phyloP scores from a whole-genome alignment of 2,329 filamentous ascomycete species.

The Colletotrichum chlorophyti region DNA sequence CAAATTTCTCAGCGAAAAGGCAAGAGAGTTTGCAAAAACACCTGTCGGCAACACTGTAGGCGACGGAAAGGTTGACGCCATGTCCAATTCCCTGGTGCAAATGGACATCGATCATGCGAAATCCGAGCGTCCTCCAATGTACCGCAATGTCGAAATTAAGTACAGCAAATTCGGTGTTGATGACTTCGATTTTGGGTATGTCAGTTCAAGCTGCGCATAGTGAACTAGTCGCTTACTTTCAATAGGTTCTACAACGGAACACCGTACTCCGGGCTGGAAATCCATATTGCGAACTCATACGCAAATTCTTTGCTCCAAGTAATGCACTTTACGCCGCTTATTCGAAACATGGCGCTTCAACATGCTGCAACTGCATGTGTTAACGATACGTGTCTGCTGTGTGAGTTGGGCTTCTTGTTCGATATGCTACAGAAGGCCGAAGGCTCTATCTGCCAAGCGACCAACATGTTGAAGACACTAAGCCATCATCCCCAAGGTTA shows the following conservation, averaged over 20 bases:
- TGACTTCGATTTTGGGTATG: constrained; percentile 94
- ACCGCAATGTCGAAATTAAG: constrained; percentile 95
- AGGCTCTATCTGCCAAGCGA: constrained; percentile 93
- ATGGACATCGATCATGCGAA: constrained; percentile 76
- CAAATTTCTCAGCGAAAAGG: constrained; percentile 94
- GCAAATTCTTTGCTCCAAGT: constrained; percentile 92
- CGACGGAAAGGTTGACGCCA: constrained; percentile 59
- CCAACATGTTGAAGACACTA: constrained; percentile 90
- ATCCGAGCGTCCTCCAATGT: constrained; percentile 85
- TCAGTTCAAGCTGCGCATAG: constrained; percentile 12
- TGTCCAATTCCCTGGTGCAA: constrained; percentile 70
- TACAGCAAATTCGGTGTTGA: constrained; percentile 99
- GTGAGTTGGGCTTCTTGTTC: constrained; percentile 93
- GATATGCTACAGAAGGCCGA: constrained; percentile 98
- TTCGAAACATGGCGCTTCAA: constrained; percentile 86
- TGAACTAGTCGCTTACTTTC: constrained; percentile 27
- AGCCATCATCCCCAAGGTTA: constrained; percentile 79
- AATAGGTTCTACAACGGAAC: constrained; percentile 92
- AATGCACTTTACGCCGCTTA: constrained; percentile 85
- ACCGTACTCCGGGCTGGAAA: constrained; percentile 88
- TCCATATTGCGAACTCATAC: constrained; percentile 96
- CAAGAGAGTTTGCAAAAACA: constrained; percentile 68
- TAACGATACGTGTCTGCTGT: constrained; percentile 84
- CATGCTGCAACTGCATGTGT: constrained; percentile 88
- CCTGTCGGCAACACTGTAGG: constrained; percentile 46